Evolutionary conservation across 2,329 filamentous ascomycete species (phyloP), one percentile per base, ranked within the genome.

Genomic region (Colletotrichum zoysiae): DNA sequence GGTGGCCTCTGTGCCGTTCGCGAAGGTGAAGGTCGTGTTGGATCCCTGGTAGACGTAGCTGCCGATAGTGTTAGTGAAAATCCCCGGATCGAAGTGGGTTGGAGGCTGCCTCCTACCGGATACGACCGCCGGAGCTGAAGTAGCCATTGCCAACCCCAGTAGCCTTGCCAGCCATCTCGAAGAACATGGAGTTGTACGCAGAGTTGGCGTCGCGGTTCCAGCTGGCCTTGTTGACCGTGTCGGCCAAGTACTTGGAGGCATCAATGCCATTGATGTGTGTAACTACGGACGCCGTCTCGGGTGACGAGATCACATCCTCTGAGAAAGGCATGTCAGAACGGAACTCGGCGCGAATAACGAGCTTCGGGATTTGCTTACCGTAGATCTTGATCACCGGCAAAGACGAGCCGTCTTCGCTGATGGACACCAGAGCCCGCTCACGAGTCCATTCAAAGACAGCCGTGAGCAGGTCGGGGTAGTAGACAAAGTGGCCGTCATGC

Each of bases 311-410:
- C 6, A 81, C 79, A 42, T 82, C 80, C 38, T 75, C 76, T 74
- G 4, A 0, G 20, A 18, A 9, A 1, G 46, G n/a, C 7, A 14
- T 11, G 30, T n/a, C 3, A 23, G 23, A 2, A 60, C n/a, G 61
- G 38, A 50, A 23, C 12, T 8, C 33, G 20, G 16, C 1, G 5
- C 16, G 20, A 30, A 5, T 23, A 60, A 46, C 12, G 3, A 18
- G 3, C 0, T 7, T 20, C 5, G 1, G 26, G 26, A n/a, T 58
- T 20, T 46, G 18, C 55, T 18, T 57, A 72, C 70, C 67, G 26
- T 72, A 89, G 3, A 89, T 81, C 67, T 85, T 86, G n/a, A 91
- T 83, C 14, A 85, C 83, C 69, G 80, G 79, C 64, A 79, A 66
- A 68, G 80, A 80, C 70, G 77, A 68, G 63, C 78, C 76, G 33